Evolutionary conservation across 2,329 filamentous ascomycete genomes (phyloP).

Genomic region (Ophiosphaerella korrae): DNA sequence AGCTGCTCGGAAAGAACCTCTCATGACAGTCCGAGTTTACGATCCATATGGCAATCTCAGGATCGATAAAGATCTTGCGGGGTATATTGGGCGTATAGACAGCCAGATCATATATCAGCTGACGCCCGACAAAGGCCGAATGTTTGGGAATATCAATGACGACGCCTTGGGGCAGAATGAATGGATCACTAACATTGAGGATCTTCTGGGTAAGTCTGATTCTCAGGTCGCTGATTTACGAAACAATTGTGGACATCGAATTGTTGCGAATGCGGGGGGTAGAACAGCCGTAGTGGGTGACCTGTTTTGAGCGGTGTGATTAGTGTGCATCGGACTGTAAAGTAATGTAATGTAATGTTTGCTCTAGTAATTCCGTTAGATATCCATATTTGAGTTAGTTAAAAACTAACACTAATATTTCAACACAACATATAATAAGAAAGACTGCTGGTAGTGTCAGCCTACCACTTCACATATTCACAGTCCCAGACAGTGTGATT

Average conservation of each 20-base stretch:
- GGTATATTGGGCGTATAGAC: slow-evolving; percentile 65
- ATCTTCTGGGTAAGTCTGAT: slow-evolving; percentile 25
- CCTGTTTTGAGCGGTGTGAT: slow-evolving; percentile 7
- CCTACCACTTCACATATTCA: too few species aligned
- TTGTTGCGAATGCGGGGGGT: slow-evolving; percentile 10
- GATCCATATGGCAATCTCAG: slow-evolving; percentile 54
- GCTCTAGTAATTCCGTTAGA: too few species aligned
- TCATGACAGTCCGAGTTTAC: slow-evolving; percentile 64
- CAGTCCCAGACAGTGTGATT: too few species aligned
- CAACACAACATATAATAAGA: too few species aligned
- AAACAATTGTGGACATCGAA: slow-evolving; percentile 24
- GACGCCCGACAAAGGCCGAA: slow-evolving; percentile 53
- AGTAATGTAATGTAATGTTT: too few species aligned
- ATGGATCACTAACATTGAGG: slow-evolving; percentile 35
- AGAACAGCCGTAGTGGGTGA: slow-evolving; percentile 17
- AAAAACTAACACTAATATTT: too few species aligned
- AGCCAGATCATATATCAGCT: slow-evolving; percentile 67
- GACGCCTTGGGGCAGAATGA: slow-evolving; percentile 18
- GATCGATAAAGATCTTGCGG: slow-evolving; percentile 62
- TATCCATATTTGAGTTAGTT: too few species aligned
- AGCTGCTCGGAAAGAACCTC: slow-evolving; percentile 58
- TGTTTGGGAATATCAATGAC: slow-evolving; percentile 1
- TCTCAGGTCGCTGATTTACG: background rate
- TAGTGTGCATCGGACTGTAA: too few species aligned
- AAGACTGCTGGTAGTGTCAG: too few species aligned